Percentiles rank a stretch among this genome's conserved stretches.
phyloP scores from a whole-genome alignment of 1,284 basidiomycete species.

The Pascua sp. region DNA sequence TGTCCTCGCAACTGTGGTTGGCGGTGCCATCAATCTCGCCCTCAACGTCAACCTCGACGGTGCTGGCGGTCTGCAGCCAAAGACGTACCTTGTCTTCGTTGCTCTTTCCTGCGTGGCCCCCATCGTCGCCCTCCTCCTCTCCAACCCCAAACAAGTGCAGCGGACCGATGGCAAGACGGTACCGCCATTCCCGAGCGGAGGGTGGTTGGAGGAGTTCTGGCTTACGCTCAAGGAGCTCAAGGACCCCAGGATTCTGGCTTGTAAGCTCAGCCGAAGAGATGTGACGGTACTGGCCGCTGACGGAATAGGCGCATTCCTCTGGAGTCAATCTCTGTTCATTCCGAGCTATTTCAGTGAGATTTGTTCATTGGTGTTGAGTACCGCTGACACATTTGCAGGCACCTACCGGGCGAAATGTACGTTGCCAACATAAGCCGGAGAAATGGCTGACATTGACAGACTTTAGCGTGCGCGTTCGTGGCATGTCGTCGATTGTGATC shows the following conservation, averaged over 20 bases:
- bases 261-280: background rate
- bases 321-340: conserved; percentile 26
- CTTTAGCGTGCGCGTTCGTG: conserved; percentile 39
- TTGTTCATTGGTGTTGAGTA: no score
- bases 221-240: conserved; percentile 29
- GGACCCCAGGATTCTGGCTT: conserved; percentile 18
- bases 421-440: background rate
- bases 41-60: conserved; percentile 37
- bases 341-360: conserved; percentile 32
- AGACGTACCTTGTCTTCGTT: conserved; percentile 49
- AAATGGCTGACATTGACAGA: conserved; percentile 2
- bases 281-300: background rate
- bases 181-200: conserved; percentile 18
- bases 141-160: conserved; percentile 43
- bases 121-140: conserved; percentile 37
- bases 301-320: conserved; percentile 11
- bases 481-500: conserved; percentile 44
- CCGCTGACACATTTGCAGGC: no score
- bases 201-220: conserved; percentile 29
- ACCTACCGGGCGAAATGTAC: conserved; percentile 25
- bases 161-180: conserved; percentile 43
- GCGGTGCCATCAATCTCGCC: conserved; percentile 46
- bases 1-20: conserved; percentile 36
- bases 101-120: conserved; percentile 44
- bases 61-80: conserved; percentile 37